Evolutionary conservation across 495 filamentous ascomycete species (phyloP), one percentile per base, ranked within the genome.

Genomic region (Podospora pseudoanserina): DNA sequence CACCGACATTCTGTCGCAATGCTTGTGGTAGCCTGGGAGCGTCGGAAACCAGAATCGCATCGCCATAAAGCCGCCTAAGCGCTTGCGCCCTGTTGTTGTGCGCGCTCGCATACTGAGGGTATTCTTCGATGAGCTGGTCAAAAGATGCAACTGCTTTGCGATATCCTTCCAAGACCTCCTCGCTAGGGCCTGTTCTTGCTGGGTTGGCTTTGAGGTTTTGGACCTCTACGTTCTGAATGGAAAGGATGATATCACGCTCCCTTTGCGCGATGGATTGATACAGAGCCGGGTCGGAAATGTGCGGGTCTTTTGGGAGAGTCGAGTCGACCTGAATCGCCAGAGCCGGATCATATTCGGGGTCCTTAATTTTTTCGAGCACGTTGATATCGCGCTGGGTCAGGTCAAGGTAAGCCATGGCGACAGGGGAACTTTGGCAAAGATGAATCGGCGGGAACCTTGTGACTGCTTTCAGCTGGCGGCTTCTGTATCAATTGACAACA

Each of bases 1-100:
- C 66, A 26, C 73, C 73, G 11, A 72, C 63, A 5, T 77, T 64
- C 0, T 67, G 65, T 23, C 83, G 60, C 27, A 84, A 63, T 19
- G 77, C 76, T 60, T 72, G 70, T 4, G 67, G 70, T 7, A 61
- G 62, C 19, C 64, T 64, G 1, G 67, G 63, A 7, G 71, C 69
- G 4, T 70, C 69, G 27, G 69, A 66, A 60, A 86, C 59, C 34
- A 85, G 70, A 67, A 86, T 77, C 1, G 73, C 67, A 68, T 86
- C 83, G n/a, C 86, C 86, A 39, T 83, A 83, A 54, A 84, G 76
- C 66, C 91, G 79, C 5, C 92, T 84, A 0, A 87, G 70, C 16
- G 88, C 85, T 70, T 95, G 92, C 4, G 91, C 92, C 57, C 91
- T 84, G 75, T 97, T 96, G 68, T 90, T 90, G 68, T 87, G 86